Evolutionary conservation across 176 grass and related monocot genomes (phyloP).

Genomic region (Triticum dicoccoides): DNA sequence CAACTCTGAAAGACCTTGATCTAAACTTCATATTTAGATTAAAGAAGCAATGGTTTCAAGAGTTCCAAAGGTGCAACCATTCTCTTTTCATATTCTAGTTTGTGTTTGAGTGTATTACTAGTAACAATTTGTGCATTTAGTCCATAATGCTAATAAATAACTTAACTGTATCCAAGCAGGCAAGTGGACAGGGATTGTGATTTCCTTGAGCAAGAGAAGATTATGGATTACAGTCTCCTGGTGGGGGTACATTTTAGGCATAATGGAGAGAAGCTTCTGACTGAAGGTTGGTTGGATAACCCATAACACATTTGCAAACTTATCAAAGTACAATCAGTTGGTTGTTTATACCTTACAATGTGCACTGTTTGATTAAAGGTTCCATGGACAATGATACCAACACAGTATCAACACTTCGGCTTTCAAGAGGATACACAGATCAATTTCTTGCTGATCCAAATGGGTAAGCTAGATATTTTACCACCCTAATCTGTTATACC

Average conservation of each 20-base stretch:
- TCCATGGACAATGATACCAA: slow-evolving; percentile 38
- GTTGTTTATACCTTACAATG: slow-evolving; percentile 35
- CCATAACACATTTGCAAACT: background rate
- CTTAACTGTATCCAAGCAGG: slow-evolving; percentile 46
- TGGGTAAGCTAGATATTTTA: slow-evolving; percentile 45
- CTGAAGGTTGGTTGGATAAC: slow-evolving; percentile 61
- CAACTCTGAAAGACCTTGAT: slow-evolving; percentile 97
- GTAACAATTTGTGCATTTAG: background rate
- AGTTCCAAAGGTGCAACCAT: slow-evolving; percentile 80
- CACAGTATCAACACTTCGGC: slow-evolving; percentile 21
- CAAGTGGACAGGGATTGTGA: slow-evolving; percentile 98
- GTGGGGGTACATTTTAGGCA: slow-evolving; percentile 86
- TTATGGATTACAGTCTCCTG: slow-evolving; percentile 99
- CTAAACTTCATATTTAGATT: slow-evolving; percentile 98
- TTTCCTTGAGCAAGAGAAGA: slow-evolving; percentile 95
- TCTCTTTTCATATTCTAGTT: slow-evolving; percentile 12
- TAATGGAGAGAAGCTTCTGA: slow-evolving; percentile 42
- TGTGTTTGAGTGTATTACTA: background rate
- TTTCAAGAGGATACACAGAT: slow-evolving; percentile 65
- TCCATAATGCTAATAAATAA: slow-evolving; percentile 10
- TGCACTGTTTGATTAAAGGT: slow-evolving; percentile 50
- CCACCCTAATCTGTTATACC: background rate
- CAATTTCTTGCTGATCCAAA: slow-evolving; percentile 56
- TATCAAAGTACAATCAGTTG: background rate
- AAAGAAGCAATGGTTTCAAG: slow-evolving; percentile 83